These are phyloP conservation scores for Candida xiaguanensis DNA, from an alignment of 805 yeast genomes.

Conservation along the genomic window DNA sequence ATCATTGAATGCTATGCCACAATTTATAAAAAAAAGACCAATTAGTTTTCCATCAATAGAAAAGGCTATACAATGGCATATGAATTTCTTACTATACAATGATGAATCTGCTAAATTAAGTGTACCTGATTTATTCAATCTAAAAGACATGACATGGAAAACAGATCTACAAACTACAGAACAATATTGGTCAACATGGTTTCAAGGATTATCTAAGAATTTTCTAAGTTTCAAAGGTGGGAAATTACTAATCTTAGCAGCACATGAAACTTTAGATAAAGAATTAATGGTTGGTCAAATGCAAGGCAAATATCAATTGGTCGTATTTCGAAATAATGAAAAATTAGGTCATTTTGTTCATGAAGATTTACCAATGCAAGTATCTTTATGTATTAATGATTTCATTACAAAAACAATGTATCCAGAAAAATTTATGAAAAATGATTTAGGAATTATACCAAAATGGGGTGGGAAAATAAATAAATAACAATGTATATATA, in stretches of 20 bases:
- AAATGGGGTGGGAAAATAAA: slow-evolving; percentile 37
- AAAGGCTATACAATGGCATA: slow-evolving; percentile 80
- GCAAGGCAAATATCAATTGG: slow-evolving; percentile 94
- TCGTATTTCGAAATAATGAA: slow-evolving; percentile 58
- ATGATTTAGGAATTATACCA: slow-evolving; percentile 29
- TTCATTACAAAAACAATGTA: slow-evolving; percentile 45
- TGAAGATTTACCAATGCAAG: slow-evolving; percentile 76
- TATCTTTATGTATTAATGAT: slow-evolving; percentile 53
- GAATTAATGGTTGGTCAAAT: slow-evolving; percentile 89
- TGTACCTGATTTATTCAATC: slow-evolving; percentile 63
- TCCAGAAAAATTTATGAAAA: slow-evolving; percentile 27
- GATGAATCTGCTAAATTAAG: slow-evolving; percentile 64
- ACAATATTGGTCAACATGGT: slow-evolving; percentile 83
- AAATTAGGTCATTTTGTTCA: slow-evolving; percentile 88
- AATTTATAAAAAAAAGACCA: slow-evolving; percentile 68
- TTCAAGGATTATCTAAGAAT: slow-evolving; percentile 55
- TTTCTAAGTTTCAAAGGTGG: slow-evolving; percentile 44
- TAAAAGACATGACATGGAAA: slow-evolving; percentile 48
- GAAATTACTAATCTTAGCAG: slow-evolving; percentile 76
- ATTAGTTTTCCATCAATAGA: slow-evolving; percentile 45
- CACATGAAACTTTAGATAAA: slow-evolving; percentile 85
- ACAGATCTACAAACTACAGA: slow-evolving; percentile 60
- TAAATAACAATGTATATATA: slow-evolving; percentile 10
- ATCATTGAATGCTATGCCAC: slow-evolving; percentile 63
- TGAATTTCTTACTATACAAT: slow-evolving; percentile 51